A percentile compares a stretch with the other conserved stretches of the same genome.
Conservation (phyloP, 768 basidiomycete genomes). For the Cyathus striatus region DNA sequence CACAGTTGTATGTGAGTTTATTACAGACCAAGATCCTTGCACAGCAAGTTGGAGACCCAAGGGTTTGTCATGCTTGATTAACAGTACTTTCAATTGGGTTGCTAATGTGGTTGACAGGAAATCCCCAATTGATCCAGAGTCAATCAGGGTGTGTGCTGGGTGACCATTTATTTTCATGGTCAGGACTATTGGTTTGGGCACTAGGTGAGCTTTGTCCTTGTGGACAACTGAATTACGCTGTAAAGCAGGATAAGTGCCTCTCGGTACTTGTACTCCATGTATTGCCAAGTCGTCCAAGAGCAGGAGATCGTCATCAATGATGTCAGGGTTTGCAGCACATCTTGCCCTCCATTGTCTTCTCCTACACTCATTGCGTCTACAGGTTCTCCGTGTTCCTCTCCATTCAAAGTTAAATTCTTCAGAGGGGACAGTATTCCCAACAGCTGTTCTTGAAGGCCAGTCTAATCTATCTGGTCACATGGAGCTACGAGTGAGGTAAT, state of each 20-base stretch:
- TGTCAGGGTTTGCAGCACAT: too few relatives aligned
- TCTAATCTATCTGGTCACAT: too few relatives aligned
- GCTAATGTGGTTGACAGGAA: slow-evolving; percentile 31
- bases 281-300: too few relatives aligned
- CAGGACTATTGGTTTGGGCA: slow-evolving; percentile 28
- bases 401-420: too few relatives aligned
- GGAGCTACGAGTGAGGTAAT: too few relatives aligned
- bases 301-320: too few relatives aligned
- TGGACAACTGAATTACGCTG: slow-evolving; percentile 16
- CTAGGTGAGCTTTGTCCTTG: slow-evolving; percentile 9
- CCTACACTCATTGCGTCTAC: too few relatives aligned
- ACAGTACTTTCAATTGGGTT: slow-evolving; percentile 26
- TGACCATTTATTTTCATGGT: slow-evolving; percentile 24
- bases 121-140: slow-evolving; percentile 33
- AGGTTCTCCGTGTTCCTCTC: too few relatives aligned
- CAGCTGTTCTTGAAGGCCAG: too few relatives aligned
- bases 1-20: slow-evolving; percentile 20
- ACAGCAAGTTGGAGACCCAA: slow-evolving; percentile 32
- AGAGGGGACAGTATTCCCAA: too few relatives aligned
- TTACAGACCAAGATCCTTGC: slow-evolving; percentile 31
- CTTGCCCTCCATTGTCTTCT: too few relatives aligned
- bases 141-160: slow-evolving; percentile 25
- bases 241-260: slow-evolving; percentile 10
- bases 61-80: slow-evolving; percentile 19
- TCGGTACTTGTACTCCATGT: slow-evolving; percentile 12